Evolutionary conservation across 768 basidiomycete species (phyloP).

Genomic region (Panaeolus papilionaceus): DNA sequence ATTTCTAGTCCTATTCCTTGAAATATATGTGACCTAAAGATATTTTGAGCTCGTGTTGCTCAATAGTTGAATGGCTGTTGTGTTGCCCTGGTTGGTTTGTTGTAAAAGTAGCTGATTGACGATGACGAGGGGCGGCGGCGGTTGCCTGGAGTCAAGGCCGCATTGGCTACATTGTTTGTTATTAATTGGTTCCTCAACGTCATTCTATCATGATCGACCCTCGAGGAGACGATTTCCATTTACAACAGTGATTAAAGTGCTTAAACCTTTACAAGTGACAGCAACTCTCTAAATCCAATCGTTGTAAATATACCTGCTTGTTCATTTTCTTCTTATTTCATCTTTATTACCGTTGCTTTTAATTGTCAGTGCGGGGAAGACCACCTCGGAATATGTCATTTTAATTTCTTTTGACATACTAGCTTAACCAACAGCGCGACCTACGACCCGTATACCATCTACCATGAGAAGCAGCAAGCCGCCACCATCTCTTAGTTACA

Average conservation of each 20-base stretch:
- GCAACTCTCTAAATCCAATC: slow-evolving; percentile 13
- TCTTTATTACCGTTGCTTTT: slow-evolving; percentile 5
- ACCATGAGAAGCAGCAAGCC: slow-evolving; percentile 6
- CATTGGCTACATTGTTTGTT: slow-evolving; percentile 6
- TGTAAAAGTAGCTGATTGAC: neutral
- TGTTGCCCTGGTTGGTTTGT: neutral
- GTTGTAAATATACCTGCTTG: neutral
- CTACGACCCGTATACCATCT: neutral
- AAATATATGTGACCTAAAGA: neutral
- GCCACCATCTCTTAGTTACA: slow-evolving; percentile 11
- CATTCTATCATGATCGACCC: slow-evolving; percentile 6
- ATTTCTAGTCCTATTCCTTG: neutral
- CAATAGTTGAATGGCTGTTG: neutral
- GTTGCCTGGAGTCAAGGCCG: neutral
- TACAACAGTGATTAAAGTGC: slow-evolving; percentile 8
- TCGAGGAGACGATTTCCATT: neutral
- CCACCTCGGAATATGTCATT: neutral
- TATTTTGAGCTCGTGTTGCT: neutral
- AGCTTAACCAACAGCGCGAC: neutral
- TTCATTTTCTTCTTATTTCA: neutral
- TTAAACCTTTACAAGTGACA: slow-evolving; percentile 15
- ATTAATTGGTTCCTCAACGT: neutral
- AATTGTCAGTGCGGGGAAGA: neutral
- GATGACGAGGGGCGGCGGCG: neutral
- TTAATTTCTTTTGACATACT: neutral